These are phyloP conservation scores for Ensete glaucum DNA, from an alignment of 176 grass and related monocot species.

Conservation along the genomic window DNA sequence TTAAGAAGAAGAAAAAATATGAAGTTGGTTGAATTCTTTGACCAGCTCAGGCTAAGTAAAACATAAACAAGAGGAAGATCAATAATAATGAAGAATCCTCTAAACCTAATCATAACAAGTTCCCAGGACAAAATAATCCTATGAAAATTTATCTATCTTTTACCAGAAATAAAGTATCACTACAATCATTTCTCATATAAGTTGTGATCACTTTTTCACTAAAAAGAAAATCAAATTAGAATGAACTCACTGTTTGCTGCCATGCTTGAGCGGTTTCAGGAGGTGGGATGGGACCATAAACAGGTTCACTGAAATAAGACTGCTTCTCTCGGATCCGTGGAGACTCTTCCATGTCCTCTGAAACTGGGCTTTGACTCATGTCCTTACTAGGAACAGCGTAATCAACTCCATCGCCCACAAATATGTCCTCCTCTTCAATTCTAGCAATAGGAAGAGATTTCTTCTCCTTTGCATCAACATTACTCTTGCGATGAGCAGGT, in stretches of 20 bases:
- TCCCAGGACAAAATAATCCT: not conserved
- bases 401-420: slow-evolving; percentile 74
- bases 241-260: slow-evolving; percentile 65
- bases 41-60: not conserved
- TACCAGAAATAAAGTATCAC: not conserved
- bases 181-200: not conserved
- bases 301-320: slow-evolving; percentile 72
- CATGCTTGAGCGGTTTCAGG: slow-evolving; percentile 69
- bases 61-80: not conserved
- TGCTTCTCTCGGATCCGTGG: slow-evolving; percentile 49
- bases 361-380: slow-evolving; percentile 64
- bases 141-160: not conserved
- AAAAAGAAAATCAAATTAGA: slow-evolving; percentile 8
- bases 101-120: not conserved
- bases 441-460: slow-evolving; percentile 34
- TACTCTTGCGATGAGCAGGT: slow-evolving; percentile 37
- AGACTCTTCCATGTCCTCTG: slow-evolving; percentile 85
- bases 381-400: slow-evolving; percentile 82
- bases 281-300: slow-evolving; percentile 77
- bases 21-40: not conserved
- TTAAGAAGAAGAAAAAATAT: not conserved
- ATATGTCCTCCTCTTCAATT: slow-evolving; percentile 76
- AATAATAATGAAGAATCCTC: not conserved
- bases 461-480: slow-evolving; percentile 44
- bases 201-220: not conserved